Evolutionary conservation across 169 alveolate genomes (phyloP).

Genomic region (Cryptosporidium xiaoi): DNA sequence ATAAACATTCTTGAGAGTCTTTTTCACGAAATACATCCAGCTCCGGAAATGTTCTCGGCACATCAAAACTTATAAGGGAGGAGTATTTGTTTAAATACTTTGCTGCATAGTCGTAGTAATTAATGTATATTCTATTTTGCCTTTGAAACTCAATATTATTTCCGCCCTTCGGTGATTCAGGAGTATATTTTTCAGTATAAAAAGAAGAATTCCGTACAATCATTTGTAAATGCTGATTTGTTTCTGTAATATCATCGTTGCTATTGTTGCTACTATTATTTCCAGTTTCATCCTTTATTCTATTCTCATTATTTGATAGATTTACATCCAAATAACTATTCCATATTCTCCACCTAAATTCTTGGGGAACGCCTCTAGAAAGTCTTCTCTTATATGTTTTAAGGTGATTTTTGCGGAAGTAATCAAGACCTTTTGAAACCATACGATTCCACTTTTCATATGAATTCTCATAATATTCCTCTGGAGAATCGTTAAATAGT

Average conservation of each 20-base stretch:
- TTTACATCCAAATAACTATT: slow-evolving; percentile 19
- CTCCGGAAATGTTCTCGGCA: slow-evolving; percentile 81
- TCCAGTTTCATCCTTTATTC: too few species aligned
- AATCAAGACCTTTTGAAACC: slow-evolving; percentile 76
- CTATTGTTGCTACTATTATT: too few species aligned
- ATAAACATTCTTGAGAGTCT: slow-evolving; percentile 81
- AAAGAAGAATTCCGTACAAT: slow-evolving; percentile 8
- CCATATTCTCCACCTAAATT: slow-evolving; percentile 81
- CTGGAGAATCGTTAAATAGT: slow-evolving; percentile 55
- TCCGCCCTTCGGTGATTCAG: not conserved
- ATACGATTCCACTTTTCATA: slow-evolving; percentile 78
- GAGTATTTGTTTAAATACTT: slow-evolving; percentile 63
- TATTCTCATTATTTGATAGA: not conserved
- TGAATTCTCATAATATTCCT: slow-evolving; percentile 19
- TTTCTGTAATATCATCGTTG: too few species aligned
- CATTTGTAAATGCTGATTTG: not conserved
- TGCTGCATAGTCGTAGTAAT: slow-evolving; percentile 68
- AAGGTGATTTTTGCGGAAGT: slow-evolving; percentile 76
- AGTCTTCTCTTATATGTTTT: slow-evolving; percentile 79
- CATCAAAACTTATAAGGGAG: slow-evolving; percentile 78
- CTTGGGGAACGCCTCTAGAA: slow-evolving; percentile 81
- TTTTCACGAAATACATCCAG: slow-evolving; percentile 77
- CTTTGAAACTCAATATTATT: not conserved
- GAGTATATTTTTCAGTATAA: slow-evolving; percentile 9
- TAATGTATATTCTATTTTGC: not conserved